These are phyloP conservation scores for Mycena indigotica DNA, from an alignment of 768 basidiomycete genomes.

Conservation along the genomic window DNA sequence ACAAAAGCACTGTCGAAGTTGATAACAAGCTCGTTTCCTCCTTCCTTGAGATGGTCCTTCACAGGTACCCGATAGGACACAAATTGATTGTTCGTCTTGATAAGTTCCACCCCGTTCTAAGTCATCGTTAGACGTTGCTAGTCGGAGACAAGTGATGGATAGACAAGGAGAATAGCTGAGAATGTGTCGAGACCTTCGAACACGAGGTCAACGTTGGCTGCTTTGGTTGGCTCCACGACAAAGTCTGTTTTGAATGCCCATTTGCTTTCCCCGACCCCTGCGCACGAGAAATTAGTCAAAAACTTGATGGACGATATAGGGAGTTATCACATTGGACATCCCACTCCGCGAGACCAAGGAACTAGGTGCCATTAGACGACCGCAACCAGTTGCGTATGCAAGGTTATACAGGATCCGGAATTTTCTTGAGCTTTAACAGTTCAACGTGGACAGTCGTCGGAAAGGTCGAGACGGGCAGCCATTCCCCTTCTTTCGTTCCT, in stretches of 20 bases:
- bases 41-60: conserved; percentile 54
- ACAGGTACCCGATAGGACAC: conserved; percentile 66
- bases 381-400: neutral
- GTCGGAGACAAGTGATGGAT: conserved; percentile 26
- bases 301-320: conserved; percentile 26
- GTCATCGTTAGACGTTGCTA: neutral
- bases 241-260: conserved; percentile 84
- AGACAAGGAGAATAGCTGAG: conserved; percentile 67
- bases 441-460: conserved; percentile 91
- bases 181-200: conserved; percentile 95
- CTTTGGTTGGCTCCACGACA: conserved; percentile 44
- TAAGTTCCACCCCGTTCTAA: conserved; percentile 74
- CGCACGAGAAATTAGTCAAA: neutral
- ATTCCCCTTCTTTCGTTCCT: conserved; percentile 64
- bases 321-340: conserved; percentile 96
- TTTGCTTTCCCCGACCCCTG: conserved; percentile 86
- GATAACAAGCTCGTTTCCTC: conserved; percentile 67
- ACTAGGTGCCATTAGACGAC: conserved; percentile 41
- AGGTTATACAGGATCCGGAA: conserved; percentile 81
- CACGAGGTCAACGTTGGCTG: conserved; percentile 66
- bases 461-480: conserved; percentile 63
- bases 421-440: conserved; percentile 67
- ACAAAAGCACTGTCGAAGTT: conserved; percentile 76
- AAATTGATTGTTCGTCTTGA: conserved; percentile 86
- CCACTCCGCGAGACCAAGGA: conserved; percentile 81